A percentile compares a stretch with the other conserved stretches of the same genome.
These are phyloP conservation scores for Cyphellophora europaea DNA, from an alignment of 2,329 filamentous ascomycete species.

Conservation along the genomic window DNA sequence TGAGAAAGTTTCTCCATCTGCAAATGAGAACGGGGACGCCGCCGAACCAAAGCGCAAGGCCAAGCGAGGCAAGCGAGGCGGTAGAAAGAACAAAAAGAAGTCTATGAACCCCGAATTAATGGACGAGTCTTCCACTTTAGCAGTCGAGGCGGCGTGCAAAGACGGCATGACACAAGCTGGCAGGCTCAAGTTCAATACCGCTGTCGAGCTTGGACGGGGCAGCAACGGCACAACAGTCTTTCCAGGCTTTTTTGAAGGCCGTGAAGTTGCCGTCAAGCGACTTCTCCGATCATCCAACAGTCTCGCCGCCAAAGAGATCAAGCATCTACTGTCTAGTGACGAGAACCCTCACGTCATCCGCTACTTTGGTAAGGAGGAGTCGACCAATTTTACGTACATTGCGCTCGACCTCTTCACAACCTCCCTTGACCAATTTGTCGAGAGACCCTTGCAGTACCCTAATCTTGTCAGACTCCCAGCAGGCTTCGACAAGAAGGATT, in stretches of 20 bases:
- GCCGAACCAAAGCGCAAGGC: slow-evolving; percentile 11
- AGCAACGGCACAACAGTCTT: slow-evolving; percentile 98
- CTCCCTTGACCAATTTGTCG: slow-evolving; percentile 83
- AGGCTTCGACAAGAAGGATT: slow-evolving; percentile 65
- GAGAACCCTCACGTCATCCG: slow-evolving; percentile 95
- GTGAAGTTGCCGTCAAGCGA: slow-evolving; percentile 88
- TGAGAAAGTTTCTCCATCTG: slow-evolving; percentile 6
- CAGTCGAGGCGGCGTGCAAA: slow-evolving; percentile 40
- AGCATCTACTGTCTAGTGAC: slow-evolving; percentile 81
- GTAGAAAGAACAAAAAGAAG: slow-evolving; percentile 23
- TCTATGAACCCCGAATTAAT: slow-evolving; percentile 19
- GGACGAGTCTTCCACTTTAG: slow-evolving; percentile 14
- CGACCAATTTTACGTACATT: slow-evolving; percentile 88
- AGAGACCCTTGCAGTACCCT: slow-evolving; percentile 59
- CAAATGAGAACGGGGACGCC: slow-evolving; percentile 1
- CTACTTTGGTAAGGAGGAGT: slow-evolving; percentile 86
- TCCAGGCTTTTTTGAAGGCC: slow-evolving; percentile 85
- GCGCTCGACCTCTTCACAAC: slow-evolving; percentile 89
- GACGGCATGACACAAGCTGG: slow-evolving; percentile 56
- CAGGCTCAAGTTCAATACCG: slow-evolving; percentile 50
- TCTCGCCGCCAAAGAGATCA: slow-evolving; percentile 88
- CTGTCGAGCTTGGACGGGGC: slow-evolving; percentile 58
- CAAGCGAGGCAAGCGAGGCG: slow-evolving; percentile 22
- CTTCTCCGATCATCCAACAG: slow-evolving; percentile 96
- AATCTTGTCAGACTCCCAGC: slow-evolving; percentile 56